Conservation (phyloP, 2,329 filamentous ascomycete genomes). For the Blastomyces emzantsi region DNA sequence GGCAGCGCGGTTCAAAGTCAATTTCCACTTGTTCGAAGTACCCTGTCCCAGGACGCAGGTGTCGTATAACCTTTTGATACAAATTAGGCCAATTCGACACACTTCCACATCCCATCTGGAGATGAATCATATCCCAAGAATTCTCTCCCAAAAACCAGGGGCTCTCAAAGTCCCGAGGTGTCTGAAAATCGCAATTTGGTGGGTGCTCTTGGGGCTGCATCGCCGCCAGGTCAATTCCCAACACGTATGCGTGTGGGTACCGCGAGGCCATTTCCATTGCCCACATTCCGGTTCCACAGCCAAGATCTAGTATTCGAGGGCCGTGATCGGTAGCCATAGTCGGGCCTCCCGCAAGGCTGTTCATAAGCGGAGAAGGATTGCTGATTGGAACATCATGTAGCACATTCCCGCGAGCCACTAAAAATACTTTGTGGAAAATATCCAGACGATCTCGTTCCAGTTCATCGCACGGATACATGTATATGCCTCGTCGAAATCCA, state of each 20-base stretch:
- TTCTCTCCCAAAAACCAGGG: conserved; percentile 59
- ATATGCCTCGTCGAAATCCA: conserved; percentile 57
- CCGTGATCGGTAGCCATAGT: conserved; percentile 9
- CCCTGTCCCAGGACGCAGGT: conserved; percentile 66
- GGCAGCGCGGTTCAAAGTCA: conserved; percentile 66
- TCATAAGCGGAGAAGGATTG: not conserved
- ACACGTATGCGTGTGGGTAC: conserved; percentile 50
- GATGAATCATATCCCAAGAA: conserved; percentile 74
- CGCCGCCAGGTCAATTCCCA: conserved; percentile 53
- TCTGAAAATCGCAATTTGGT: conserved; percentile 55
- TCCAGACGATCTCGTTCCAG: conserved; percentile 69
- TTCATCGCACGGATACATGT: conserved; percentile 71
- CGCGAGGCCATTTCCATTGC: conserved; percentile 72
- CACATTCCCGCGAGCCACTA: conserved; percentile 49
- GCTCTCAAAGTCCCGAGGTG: conserved; percentile 67
- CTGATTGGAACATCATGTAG: conserved; percentile 33
- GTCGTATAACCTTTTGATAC: conserved; percentile 62
- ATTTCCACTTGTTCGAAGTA: conserved; percentile 84
- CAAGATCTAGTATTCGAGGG: conserved; percentile 54
- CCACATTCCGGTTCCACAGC: conserved; percentile 88
- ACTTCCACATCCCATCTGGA: conserved; percentile 69
- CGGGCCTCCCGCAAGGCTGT: conserved; percentile 9
- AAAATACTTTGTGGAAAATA: conserved; percentile 70
- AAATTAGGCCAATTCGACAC: conserved; percentile 66
- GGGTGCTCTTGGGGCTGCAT: conserved; percentile 62